Conservation (phyloP, 2,329 filamentous ascomycete genomes). For the Dendryphion nanum region DNA sequence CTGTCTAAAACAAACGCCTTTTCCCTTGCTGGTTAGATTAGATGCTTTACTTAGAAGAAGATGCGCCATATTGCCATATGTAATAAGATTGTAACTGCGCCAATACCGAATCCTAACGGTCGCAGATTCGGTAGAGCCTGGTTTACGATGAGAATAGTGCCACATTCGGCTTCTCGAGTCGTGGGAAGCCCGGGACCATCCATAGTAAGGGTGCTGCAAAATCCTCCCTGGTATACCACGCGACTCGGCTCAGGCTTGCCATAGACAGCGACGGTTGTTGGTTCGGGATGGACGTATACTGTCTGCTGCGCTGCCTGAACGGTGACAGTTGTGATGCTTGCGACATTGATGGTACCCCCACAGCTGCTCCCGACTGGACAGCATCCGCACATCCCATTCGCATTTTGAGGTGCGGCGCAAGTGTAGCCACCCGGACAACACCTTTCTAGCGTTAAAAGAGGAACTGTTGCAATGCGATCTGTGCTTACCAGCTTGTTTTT, state of each 20-base stretch:
- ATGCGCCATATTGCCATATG: constrained; percentile 28
- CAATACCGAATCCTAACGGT: constrained; percentile 16
- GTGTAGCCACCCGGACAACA: constrained; percentile 37
- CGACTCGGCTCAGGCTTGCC: constrained; percentile 14
- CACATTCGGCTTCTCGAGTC: constrained; percentile 33
- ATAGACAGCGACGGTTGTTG: constrained; percentile 22
- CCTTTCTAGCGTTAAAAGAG: constrained; percentile 16
- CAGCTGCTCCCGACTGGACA: constrained; percentile 37
- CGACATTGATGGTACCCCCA: constrained; percentile 30
- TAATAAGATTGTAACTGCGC: constrained; percentile 15
- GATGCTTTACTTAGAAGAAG: too few relatives aligned
- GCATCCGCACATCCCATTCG: constrained; percentile 37
- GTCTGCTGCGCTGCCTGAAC: constrained; percentile 30
- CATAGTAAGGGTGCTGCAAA: constrained; percentile 38
- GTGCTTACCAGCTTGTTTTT: constrained; percentile 42
- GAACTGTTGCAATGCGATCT: neutral
- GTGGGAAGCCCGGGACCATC: constrained; percentile 34
- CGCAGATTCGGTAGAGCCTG: constrained; percentile 17
- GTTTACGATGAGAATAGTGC: constrained; percentile 37
- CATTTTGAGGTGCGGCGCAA: constrained; percentile 30
- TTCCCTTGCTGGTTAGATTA: too few relatives aligned
- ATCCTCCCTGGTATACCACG: constrained; percentile 20
- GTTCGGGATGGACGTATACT: constrained; percentile 25
- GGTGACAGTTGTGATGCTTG: constrained; percentile 35
- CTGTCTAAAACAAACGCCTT: too few relatives aligned